Evolutionary conservation across 441 rosid species (phyloP).

Genomic region (Lepidium campestre): DNA sequence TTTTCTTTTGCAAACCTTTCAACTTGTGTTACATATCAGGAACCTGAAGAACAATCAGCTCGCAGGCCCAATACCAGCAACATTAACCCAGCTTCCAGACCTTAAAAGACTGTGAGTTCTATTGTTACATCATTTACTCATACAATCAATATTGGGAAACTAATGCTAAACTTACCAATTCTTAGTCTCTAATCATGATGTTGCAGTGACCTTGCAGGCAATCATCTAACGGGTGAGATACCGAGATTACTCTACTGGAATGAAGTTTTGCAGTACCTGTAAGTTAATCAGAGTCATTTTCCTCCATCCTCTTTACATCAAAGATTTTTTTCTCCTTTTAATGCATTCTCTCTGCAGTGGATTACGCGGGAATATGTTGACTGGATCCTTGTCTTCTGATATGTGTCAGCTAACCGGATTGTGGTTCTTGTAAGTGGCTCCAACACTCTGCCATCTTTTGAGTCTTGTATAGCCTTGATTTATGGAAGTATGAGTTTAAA

Average conservation of each 20-base stretch:
- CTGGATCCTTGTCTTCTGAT: conserved; percentile 77
- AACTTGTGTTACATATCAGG: conserved; percentile 27
- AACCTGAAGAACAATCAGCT: conserved; percentile 76
- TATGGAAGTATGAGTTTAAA: not conserved
- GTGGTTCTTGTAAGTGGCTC: conserved; percentile 86
- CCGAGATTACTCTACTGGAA: conserved; percentile 90
- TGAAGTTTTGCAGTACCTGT: conserved; percentile 94
- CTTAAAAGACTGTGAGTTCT: conserved; percentile 69
- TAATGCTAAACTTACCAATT: not conserved
- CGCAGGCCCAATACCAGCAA: conserved; percentile 84
- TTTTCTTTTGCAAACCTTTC: not conserved
- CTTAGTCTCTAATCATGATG: not conserved
- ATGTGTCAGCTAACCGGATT: conserved; percentile 91
- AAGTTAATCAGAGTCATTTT: conserved; percentile 17
- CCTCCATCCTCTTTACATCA: not conserved
- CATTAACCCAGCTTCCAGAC: conserved; percentile 81
- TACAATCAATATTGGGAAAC: not conserved
- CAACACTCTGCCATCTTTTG: not conserved
- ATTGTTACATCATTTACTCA: not conserved
- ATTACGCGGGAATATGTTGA: conserved; percentile 66
- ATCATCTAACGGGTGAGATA: conserved; percentile 82
- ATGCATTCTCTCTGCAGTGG: conserved; percentile 45
- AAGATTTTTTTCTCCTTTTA: not conserved
- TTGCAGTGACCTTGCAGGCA: conserved; percentile 75
- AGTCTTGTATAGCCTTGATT: not conserved